Base-by-base conservation (phyloP, 2,329 filamentous ascomycete genomes). In the Talaromyces sp. region DNA sequence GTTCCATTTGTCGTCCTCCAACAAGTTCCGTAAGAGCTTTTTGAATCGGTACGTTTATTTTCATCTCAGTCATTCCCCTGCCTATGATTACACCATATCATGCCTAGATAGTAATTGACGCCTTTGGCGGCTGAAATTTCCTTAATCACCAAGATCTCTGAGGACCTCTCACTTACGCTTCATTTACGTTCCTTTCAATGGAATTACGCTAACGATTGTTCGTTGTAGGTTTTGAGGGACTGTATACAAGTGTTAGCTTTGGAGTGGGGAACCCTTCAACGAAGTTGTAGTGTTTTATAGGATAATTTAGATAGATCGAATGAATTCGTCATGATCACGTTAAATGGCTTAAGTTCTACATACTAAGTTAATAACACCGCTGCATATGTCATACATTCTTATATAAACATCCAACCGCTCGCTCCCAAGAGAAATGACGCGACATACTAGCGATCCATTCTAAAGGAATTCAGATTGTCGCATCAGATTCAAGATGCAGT, bases 101-200 rank as follows among this genome's bases (percentile, higher is more conserved):
- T 75, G 79, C 80, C 80, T 87, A 87, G 84, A 87, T 85, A 85
- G 83, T 85, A 85, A 74, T 77, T 84, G 83, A 86, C 76, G 74
- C 79, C 75, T 79, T 70, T 67, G 72, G 77, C 78, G 76, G 65
- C 78, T 85, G 83, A 84, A 79, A 76, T 79, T 77, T 69, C 69
- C 70, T 72, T 78, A 72, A 79, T 80, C 81, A 86, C 83, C 83
- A 86, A 86, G 83, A 86, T 86, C 83, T 82, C 83, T 85, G 83
- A 86, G 81, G 80, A 77, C 68, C 54, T 50, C 25, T 45, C 8
- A 41, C 17, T 40, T 9, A 7, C 33, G 13, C 53, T 45, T 33
- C 7, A 37, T 46, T 35, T 8, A 31, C 48, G 7, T 28, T 13
- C 19, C 11, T 56, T 43, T 22, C 15, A 15, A 19, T 19, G 21